A percentile compares a stretch with the other conserved stretches of the same genome.
Conservation (phyloP, 306 rosid genomes). For the Luffa acutangula region DNA sequence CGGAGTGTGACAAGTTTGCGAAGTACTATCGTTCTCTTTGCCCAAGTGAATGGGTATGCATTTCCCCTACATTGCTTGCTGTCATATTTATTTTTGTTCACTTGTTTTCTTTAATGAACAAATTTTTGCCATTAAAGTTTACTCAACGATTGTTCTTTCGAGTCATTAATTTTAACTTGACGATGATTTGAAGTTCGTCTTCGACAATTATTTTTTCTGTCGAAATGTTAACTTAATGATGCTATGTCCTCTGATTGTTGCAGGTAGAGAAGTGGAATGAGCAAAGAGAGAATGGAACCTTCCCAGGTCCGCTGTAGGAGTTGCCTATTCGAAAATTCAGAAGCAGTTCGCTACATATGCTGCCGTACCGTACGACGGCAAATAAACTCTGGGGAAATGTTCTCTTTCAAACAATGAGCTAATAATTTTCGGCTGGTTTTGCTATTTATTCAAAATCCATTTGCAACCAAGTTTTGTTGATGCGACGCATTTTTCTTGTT, state of each 20-base stretch:
- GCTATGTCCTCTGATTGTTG: neutral
- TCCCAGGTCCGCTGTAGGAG: conserved; percentile 88
- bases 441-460: conserved; percentile 19
- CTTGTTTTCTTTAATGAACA: neutral
- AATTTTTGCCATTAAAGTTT: too few relatives aligned
- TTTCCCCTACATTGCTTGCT: neutral
- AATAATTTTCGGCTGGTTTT: conserved; percentile 55
- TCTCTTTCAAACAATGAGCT: conserved; percentile 31
- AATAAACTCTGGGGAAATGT: conserved; percentile 31
- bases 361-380: too few relatives aligned
- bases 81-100: neutral
- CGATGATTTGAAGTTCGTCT: too few relatives aligned
- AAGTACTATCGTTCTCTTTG: conserved; percentile 89
- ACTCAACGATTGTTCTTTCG: too few relatives aligned
- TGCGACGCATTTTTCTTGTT: neutral
- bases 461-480: conserved; percentile 14
- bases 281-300: conserved; percentile 93
- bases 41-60: conserved; percentile 97
- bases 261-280: conserved; percentile 97
- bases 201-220: neutral
- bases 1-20: conserved; percentile 80
- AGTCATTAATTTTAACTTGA: too few relatives aligned
- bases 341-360: neutral
- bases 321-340: conserved; percentile 1
- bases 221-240: neutral